Base-by-base conservation (phyloP, 257 asterid genomes). In the Petrea volubilis region DNA sequence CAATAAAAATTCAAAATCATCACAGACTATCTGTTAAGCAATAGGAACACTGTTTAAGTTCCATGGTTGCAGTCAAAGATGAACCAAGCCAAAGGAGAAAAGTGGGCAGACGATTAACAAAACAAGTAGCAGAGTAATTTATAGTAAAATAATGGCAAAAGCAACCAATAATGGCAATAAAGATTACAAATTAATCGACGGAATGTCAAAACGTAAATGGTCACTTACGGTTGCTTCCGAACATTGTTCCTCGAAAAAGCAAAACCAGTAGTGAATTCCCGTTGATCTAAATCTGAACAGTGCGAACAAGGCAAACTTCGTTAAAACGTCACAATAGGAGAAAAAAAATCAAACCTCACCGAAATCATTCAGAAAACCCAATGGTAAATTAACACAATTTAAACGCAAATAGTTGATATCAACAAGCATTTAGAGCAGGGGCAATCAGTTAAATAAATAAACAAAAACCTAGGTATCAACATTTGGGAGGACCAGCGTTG, bases 201-300 rank as follows among this genome's bases (percentile, higher is more conserved):
- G 60, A 59, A 60, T 6, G 20, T 7, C 23, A 52, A 34, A 53
- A 17, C 11, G 24, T 15, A 11, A 73, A 11, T 28, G 20, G 17
- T 63, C 47, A 80, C 90, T 82, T 76, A 85, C 90, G 86, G 74
- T 82, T 82, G 80, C 87, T 85, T 72, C 87, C 90, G 21, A 80
- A 85, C 90, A 85, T 85, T 60, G 9, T 78, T 73, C 76, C 77
- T 60, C 77, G 31, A 24, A 36, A 44, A 56, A 67, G 46, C 24
- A 68, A 60, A 43, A 57, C 65, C 80, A 74, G 64, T 25, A 56
- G 69, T 17, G 68, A 56, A 57, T 51, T 57, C 36, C 36, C 18
- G 62, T 31, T 69, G 62, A 74, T 57, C 52, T 41, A 68, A 83
- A 79, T 51, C 83, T 78, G 74, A 59, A 69, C 73, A 69, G 51